These are phyloP conservation scores for Dryadomyces quercus-mongolicae DNA, from an alignment of 2,329 filamentous ascomycete species.

Conservation along the genomic window DNA sequence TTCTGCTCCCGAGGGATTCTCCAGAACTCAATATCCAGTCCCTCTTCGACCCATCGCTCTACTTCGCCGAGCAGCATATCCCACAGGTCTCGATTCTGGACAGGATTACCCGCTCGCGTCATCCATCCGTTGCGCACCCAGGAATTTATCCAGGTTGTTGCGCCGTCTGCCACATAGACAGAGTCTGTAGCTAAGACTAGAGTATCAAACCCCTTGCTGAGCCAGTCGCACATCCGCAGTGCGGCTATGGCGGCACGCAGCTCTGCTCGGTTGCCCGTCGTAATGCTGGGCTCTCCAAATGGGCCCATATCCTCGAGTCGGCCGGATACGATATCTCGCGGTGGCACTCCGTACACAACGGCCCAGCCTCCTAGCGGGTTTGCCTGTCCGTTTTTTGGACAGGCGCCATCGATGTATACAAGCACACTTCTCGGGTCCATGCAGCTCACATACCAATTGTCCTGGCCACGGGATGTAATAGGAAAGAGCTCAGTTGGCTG, in stretches of 20 bases:
- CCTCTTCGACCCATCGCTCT: constrained; percentile 17
- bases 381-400: constrained; percentile 20
- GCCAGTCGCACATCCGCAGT: constrained; percentile 32
- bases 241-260: constrained; percentile 41
- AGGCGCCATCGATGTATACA: constrained; percentile 21
- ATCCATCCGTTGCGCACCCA: constrained; percentile 36
- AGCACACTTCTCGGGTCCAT: constrained; percentile 1
- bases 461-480: not conserved
- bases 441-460: not conserved
- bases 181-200: constrained; percentile 44
- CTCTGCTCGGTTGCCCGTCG: constrained; percentile 40
- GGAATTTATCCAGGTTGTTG: constrained; percentile 26
- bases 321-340: constrained; percentile 14
- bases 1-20: constrained; percentile 31
- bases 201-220: constrained; percentile 23
- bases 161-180: constrained; percentile 33
- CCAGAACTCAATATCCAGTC: constrained; percentile 33
- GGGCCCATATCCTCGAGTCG: constrained; percentile 25
- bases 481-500: not conserved
- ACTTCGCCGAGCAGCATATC: constrained; percentile 29
- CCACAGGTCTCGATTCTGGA: constrained; percentile 43
- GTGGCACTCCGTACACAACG: constrained; percentile 24
- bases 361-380: constrained; percentile 16
- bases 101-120: constrained; percentile 18
- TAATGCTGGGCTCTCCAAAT: constrained; percentile 14